Conservation (phyloP, 2,329 filamentous ascomycete genomes). For the Lachnellula cervina region DNA sequence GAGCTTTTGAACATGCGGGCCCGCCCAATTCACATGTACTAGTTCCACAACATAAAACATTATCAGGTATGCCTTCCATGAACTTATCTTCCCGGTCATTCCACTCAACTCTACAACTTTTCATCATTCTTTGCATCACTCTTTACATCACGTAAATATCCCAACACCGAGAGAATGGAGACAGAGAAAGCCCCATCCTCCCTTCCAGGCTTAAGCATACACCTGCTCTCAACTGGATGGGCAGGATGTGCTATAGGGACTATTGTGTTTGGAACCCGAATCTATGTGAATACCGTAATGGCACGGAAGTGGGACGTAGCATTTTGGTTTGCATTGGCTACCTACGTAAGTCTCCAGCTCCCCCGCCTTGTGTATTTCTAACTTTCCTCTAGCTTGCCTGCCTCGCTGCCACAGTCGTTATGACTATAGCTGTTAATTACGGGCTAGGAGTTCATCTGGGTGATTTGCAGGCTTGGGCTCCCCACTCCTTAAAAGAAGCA, state of each 20-base stretch:
- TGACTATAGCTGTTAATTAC: not conserved
- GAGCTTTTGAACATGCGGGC: no score
- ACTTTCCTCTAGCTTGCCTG: not conserved
- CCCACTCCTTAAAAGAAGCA: not conserved
- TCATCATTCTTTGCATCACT: not conserved
- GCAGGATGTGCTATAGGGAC: not conserved
- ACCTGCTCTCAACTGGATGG: not conserved
- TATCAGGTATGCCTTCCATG: no score
- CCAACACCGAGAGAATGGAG: not conserved
- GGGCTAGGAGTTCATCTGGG: not conserved
- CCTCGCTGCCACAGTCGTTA: not conserved
- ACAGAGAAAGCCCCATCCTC: not conserved
- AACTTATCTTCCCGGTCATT: not conserved
- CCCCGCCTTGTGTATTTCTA: not conserved
- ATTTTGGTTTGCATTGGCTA: not conserved
- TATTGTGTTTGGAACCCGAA: not conserved
- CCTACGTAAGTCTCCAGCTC: not conserved
- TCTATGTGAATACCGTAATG: not conserved
- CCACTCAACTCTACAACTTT: not conserved
- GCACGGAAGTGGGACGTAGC: not conserved
- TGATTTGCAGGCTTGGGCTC: not conserved
- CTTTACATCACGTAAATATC: not conserved
- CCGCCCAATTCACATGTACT: no score
- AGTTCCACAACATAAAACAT: no score
- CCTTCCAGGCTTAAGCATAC: not conserved